Base-by-base conservation (phyloP, 805 yeast genomes). In the Candida andamanensis region DNA sequence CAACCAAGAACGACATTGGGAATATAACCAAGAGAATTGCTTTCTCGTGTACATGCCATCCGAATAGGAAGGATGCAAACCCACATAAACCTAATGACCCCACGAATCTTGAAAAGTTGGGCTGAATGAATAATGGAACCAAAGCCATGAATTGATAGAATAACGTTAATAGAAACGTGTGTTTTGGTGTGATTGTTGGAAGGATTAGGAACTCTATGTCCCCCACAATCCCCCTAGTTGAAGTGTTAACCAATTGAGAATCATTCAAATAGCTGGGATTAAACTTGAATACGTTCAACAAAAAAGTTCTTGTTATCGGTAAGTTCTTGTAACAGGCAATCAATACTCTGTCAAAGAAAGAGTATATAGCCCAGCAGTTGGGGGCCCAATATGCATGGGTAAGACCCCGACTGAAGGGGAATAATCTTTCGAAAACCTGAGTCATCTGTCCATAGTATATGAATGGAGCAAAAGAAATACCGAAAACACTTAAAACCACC, bases 351-450 rank as follows among this genome's bases (percentile, higher is more conserved):
- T 92, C 99, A 10, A 70, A 39, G 42, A 85, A 81, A 2, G 97
- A 84, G 57, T 92, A 92, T 7, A 90, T 46, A 0, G 98, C 96
- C 99, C 99, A 92, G 28, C 87, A 65, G 49, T 92, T 92, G 11
- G 99, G 97, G 1, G 98, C 97, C 97, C 98, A 92, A 60, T 92
- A 92, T 0, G 97, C 96, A 58, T 92, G 98, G 4, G 97, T 92
- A 22, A 92, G 67, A 1, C 97, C 97, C 52, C 97, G 69, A 30
- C 94, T 81, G 52, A 90, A 90, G 5, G 98, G 98, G 59, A 92
- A 92, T 19, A 92, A 60, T 28, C 98, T 68, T 4, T 61, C 50
- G 6, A 85, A 29, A 12, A 92, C 57, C 40, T 85, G 76, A 0
- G 83, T 80, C 29, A 83, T 47, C 20, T 78, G 83, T 1, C 68